Percentiles rank a stretch among this genome's conserved stretches.
phyloP scores from a whole-genome alignment of 768 basidiomycete genomes.

The Pulveroboletus sp. region DNA sequence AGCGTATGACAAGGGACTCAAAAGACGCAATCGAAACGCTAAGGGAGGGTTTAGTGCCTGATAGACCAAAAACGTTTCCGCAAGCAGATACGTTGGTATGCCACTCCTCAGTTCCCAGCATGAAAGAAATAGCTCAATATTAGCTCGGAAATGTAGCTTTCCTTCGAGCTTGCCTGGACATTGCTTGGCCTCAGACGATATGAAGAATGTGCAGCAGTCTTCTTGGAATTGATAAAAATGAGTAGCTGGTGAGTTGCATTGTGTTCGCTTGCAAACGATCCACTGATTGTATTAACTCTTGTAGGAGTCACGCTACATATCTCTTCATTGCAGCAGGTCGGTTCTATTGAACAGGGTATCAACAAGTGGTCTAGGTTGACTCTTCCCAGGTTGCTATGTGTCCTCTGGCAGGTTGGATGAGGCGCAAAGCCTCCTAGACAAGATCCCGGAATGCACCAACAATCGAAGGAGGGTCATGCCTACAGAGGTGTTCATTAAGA shows the following conservation, averaged over 20 bases:
- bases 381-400: constrained; percentile 52
- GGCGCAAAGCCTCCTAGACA: constrained; percentile 58
- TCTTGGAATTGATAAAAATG: constrained; percentile 57
- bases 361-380: not conserved
- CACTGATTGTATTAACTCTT: not conserved
- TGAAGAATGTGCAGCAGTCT: constrained; percentile 61
- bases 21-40: constrained; percentile 62
- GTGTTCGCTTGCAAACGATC: not conserved
- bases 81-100: constrained; percentile 70
- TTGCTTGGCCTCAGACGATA: constrained; percentile 60
- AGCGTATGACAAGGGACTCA: constrained; percentile 65
- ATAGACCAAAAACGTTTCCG: constrained; percentile 49
- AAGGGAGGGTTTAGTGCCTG: constrained; percentile 50
- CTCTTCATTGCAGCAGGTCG: constrained; percentile 68
- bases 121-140: not conserved
- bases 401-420: constrained; percentile 50
- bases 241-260: constrained; percentile 56
- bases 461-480: constrained; percentile 66
- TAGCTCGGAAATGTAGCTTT: constrained; percentile 40
- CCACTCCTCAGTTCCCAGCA: not conserved
- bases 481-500: constrained; percentile 73
- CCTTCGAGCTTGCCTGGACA: constrained; percentile 78
- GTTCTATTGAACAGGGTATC: constrained; percentile 5
- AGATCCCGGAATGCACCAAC: constrained; percentile 54
- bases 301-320: constrained; percentile 75